Base-by-base conservation (phyloP, 2,329 filamentous ascomycete genomes). In the Tolypocladium cylindrosporum region DNA sequence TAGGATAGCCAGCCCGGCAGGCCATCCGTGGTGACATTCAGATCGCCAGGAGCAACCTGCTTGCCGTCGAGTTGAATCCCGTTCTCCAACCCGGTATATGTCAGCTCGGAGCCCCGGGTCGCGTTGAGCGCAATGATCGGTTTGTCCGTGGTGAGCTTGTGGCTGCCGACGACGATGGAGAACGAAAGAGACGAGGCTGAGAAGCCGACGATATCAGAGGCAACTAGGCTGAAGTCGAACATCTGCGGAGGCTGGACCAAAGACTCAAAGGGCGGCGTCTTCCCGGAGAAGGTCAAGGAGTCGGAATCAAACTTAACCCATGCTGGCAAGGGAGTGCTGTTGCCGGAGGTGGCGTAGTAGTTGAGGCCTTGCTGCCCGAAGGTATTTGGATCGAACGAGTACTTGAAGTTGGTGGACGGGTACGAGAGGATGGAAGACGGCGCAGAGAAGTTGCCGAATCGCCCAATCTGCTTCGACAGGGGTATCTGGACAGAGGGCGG, bases 281-380 rank as follows among this genome's bases (percentile, higher is more conserved):
- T 82, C 31, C 91, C 91, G 1, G 81, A 82, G 65, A 96, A 95
- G 0, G 78, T 79, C 43, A 96, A 74, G 0, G 72, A 77, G 2
- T 68, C 68, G 1, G 80, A 68, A 63, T 94, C 82, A 66, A 96
- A 96, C n/a, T 75, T 75, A 51, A 96, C 76, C 91, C 91, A 96
- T 0, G 90, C 86, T 24, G 91, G 91, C 41, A 96, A 75, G 41
- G 91, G 91, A n/a, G 88, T 89, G 66, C 89, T 89, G 66, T 93
- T 82, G 6, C 78, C 79, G 4, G 89, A 88, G 3, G 88, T 85
- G 10, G 90, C 89, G 68, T 94, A 93, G 70, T 91, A 96, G 59
- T 84, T 83, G 55, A 86, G 78, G 19, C 72, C 74, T 11, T 75
- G 71, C 4, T 77, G 73, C n/a, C 75, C 75, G 69, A 96, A 96